Base-by-base conservation (phyloP, 352 stramenopile genomes). In the Phytophthora idaei region DNA sequence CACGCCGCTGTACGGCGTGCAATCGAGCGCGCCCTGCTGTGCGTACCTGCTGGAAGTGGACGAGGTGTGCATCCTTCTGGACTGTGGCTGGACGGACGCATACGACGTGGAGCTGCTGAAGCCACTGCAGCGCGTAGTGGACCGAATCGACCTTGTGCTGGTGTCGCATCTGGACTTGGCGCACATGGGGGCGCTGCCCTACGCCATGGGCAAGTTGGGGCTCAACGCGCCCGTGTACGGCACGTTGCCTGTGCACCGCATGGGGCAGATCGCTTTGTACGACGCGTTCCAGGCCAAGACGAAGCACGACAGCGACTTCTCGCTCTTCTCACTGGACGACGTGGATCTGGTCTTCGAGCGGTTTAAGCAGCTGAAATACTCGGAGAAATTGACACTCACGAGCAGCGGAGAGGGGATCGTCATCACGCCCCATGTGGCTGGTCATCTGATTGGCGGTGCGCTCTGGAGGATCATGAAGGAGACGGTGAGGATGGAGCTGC, bases 201-300 rank as follows among this genome's bases (percentile, higher is more conserved):
- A 97, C 75, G 88, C 90, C 34, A 89, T 97, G 61, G 87, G 87
- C 34, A 92, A 91, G 64, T 73, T 96, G 31, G 87, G 87, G 1
- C 81, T 97, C 6, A 83, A 91, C 28, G 87, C 90, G 32, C 93
- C 91, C 9, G 85, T 99, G 15, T 98, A 98, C 66, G 92, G 92
- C 14, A 99, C 97, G 15, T 91, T 98, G 32, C 95, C 97, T 2
- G 97, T 97, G 17, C 89, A 98, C 31, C 97, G 98, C 74, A 98
- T 99, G 94, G 96, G 96, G 9, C 93, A 99, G 78, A 98, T 98
- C 81, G 93, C 92, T 44, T 80, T 99, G 9, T 99, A 98, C 69
- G 96, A 99, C 69, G 91, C 95, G 29, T 98, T 97, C 62, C 93
- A 98, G 37, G 89, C 91, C 45, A 85, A 97, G 57, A 97, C 87